phyloP scores from a whole-genome alignment of 148 eudicot genomes.

The Rhododendron vialii region DNA sequence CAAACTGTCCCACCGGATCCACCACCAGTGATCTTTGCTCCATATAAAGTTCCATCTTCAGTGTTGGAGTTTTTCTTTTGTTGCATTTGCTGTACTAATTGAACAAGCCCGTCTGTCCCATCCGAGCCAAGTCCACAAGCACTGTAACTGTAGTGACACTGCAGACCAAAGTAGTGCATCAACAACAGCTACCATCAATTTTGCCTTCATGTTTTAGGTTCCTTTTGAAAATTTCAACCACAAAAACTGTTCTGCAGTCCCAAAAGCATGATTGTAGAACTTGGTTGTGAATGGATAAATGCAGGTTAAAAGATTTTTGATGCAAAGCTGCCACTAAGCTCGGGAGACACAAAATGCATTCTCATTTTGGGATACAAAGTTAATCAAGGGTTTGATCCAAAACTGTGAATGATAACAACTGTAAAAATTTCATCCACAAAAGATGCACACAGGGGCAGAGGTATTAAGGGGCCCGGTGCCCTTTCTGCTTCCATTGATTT shows the following conservation, averaged over 20 bases:
- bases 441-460: background rate
- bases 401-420: background rate
- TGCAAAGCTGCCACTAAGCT: background rate
- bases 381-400: background rate
- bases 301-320: background rate
- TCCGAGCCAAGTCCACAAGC: slow-evolving; percentile 99
- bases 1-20: slow-evolving; percentile 99
- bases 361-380: background rate
- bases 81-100: slow-evolving; percentile 86
- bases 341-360: background rate
- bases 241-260: background rate
- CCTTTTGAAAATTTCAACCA: background rate
- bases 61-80: slow-evolving; percentile 44
- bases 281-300: background rate
- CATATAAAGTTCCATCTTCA: slow-evolving; percentile 65
- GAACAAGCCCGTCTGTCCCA: slow-evolving; percentile 90
- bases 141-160: slow-evolving; percentile 98
- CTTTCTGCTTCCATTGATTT: no score
- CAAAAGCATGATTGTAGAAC: background rate
- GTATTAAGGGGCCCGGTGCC: no score
- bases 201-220: background rate
- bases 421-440: background rate
- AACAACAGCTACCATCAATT: background rate
- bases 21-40: slow-evolving; percentile 97
- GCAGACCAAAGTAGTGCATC: slow-evolving; percentile 26